These are phyloP conservation scores for Pneumocystis sp. DNA, from an alignment of 1,139 yeast species.

Conservation along the genomic window DNA sequence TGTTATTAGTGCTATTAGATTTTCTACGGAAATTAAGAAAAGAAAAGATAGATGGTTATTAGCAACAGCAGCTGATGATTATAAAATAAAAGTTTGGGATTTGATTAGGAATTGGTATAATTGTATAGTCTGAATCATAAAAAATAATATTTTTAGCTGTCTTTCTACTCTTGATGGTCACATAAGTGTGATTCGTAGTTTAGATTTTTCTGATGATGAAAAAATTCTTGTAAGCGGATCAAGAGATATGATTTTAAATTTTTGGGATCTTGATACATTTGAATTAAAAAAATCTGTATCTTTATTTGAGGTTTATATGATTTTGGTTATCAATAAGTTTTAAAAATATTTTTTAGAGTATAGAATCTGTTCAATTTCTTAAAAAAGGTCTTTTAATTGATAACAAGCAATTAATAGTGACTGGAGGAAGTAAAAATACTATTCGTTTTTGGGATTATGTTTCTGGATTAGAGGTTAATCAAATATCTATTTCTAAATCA, in stretches of 20 bases:
- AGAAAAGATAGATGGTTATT: slow-evolving; percentile 54
- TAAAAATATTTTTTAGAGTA: slow-evolving; percentile 25
- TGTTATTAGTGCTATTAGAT: slow-evolving; percentile 63
- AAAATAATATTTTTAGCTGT: background rate
- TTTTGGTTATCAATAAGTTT: slow-evolving; percentile 1
- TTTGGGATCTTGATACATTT: slow-evolving; percentile 43
- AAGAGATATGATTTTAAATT: slow-evolving; percentile 63
- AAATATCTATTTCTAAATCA: slow-evolving; percentile 10
- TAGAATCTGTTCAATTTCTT: slow-evolving; percentile 69
- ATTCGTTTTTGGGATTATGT: slow-evolving; percentile 44
- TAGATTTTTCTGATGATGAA: slow-evolving; percentile 46
- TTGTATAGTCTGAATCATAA: background rate
- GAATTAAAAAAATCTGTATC: slow-evolving; percentile 56
- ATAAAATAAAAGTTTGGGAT: slow-evolving; percentile 74
- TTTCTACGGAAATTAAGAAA: slow-evolving; percentile 53
- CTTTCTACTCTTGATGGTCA: slow-evolving; percentile 54
- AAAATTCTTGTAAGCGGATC: slow-evolving; percentile 63
- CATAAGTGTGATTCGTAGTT: slow-evolving; percentile 71
- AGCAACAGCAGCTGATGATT: slow-evolving; percentile 56
- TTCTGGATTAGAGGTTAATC: slow-evolving; percentile 14
- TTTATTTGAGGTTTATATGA: slow-evolving; percentile 35
- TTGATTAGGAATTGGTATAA: slow-evolving; percentile 57
- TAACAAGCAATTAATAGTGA: slow-evolving; percentile 33
- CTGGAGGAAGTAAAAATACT: slow-evolving; percentile 71
- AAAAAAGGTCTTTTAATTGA: slow-evolving; percentile 19